Percentiles rank a stretch among this genome's conserved stretches.
These are phyloP conservation scores for Kodamaea leandrae DNA, from an alignment of 805 yeast genomes.

Conservation along the genomic window DNA sequence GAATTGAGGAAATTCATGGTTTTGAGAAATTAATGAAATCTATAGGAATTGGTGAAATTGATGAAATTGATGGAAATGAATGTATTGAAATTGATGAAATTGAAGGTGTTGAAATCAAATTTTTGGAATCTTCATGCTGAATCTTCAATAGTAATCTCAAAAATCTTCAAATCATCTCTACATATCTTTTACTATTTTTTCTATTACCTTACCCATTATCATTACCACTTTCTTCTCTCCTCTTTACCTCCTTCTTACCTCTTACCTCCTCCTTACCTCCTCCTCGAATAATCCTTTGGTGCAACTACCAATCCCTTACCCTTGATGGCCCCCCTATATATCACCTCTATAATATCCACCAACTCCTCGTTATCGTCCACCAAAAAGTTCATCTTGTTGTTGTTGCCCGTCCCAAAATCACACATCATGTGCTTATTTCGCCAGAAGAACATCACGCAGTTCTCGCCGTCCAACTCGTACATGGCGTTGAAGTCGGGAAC, in stretches of 20 bases:
- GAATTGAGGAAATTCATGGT: neutral
- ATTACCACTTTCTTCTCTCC: neutral
- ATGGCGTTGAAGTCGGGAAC: conserved; percentile 87
- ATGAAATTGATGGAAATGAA: neutral
- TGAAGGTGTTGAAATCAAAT: neutral
- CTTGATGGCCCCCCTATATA: conserved; percentile 86
- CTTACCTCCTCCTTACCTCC: neutral
- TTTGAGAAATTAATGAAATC: neutral
- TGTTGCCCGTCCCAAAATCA: conserved; percentile 97
- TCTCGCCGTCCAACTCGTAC: conserved; percentile 68
- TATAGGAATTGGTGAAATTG: neutral
- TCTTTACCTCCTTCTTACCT: neutral
- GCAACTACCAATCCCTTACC: conserved; percentile 90
- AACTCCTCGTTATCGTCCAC: conserved; percentile 80
- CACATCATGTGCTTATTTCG: conserved; percentile 96
- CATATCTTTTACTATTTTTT: too few relatives aligned
- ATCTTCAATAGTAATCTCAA: too few relatives aligned
- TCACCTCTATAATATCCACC: conserved; percentile 85
- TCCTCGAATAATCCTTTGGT: conserved; percentile 58
- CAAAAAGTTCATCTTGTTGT: conserved; percentile 83
- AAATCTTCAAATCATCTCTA: too few relatives aligned
- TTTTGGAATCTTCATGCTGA: too few relatives aligned
- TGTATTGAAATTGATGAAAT: neutral
- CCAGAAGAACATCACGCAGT: conserved; percentile 90
- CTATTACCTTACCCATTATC: too few relatives aligned